Conservation (phyloP, 1,284 basidiomycete species). For the Ustilago sp. region DNA sequence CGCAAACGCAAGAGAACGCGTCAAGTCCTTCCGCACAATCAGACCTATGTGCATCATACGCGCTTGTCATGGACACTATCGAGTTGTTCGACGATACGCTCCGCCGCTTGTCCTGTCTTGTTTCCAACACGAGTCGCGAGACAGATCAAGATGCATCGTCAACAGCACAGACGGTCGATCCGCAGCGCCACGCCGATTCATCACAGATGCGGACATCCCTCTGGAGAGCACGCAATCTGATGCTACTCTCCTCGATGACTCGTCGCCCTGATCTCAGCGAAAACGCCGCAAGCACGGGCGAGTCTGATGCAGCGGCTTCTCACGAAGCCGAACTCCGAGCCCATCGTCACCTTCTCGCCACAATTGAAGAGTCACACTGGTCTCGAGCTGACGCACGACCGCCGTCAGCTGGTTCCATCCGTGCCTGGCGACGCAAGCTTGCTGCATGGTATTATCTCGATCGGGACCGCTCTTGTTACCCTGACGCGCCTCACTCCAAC, state of each 20-base stretch:
- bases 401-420: constrained; percentile 22
- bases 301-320: not conserved
- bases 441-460: constrained; percentile 44
- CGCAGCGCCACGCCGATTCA: constrained; percentile 22
- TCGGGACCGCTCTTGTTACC: constrained; percentile 23
- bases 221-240: constrained; percentile 37
- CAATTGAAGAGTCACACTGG: constrained; percentile 43
- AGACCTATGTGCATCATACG: constrained; percentile 25
- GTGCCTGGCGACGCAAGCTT: constrained; percentile 41
- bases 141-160: not conserved
- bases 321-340: constrained; percentile 22
- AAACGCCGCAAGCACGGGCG: not conserved
- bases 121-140: constrained; percentile 17
- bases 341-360: constrained; percentile 30
- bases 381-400: constrained; percentile 8
- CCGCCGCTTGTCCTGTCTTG: constrained; percentile 32
- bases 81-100: constrained; percentile 44
- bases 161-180: not conserved
- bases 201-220: constrained; percentile 34
- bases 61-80: constrained; percentile 43
- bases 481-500: constrained; percentile 10
- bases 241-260: constrained; percentile 33
- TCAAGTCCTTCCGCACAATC: not conserved
- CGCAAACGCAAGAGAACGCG: not conserved
- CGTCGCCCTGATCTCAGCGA: constrained; percentile 13